These are phyloP conservation scores for Leccinellum albellum DNA, from an alignment of 768 basidiomycete species.

Conservation along the genomic window DNA sequence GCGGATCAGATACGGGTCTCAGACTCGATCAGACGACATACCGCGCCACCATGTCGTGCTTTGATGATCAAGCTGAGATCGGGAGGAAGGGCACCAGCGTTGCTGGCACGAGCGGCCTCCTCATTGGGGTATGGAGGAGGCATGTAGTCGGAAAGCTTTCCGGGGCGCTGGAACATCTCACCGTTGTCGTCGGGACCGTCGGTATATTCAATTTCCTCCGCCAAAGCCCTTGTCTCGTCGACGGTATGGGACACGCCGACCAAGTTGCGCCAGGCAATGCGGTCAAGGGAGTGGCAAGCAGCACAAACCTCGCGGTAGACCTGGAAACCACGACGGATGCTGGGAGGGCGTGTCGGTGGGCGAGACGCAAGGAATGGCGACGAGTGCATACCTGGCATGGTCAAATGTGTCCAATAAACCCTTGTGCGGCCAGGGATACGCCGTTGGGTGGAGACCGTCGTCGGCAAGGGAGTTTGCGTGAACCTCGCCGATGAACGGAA, in stretches of 20 bases:
- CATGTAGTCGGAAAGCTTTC: conserved; percentile 97
- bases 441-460: conserved; percentile 86
- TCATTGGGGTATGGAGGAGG: conserved; percentile 95
- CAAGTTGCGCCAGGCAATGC: conserved; percentile 99
- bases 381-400: conserved; percentile 77
- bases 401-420: conserved; percentile 90
- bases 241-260: conserved; percentile 97
- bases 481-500: conserved; percentile 88
- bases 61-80: conserved; percentile 97
- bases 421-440: conserved; percentile 89
- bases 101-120: conserved; percentile 91
- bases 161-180: conserved; percentile 98
- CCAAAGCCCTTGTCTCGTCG: conserved; percentile 85
- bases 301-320: conserved; percentile 99
- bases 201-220: conserved; percentile 94
- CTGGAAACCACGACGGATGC: conserved; percentile 92
- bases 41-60: conserved; percentile 94
- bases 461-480: conserved; percentile 92
- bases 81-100: conserved; percentile 93
- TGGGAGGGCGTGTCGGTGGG: conserved; percentile 30
- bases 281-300: conserved; percentile 97
- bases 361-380: conserved; percentile 9
- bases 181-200: conserved; percentile 94
- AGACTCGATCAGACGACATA: conserved; percentile 40
- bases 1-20: conserved; percentile 1